Conservation (phyloP, 441 rosid species). For the Rhodomyrtus psidioides region DNA sequence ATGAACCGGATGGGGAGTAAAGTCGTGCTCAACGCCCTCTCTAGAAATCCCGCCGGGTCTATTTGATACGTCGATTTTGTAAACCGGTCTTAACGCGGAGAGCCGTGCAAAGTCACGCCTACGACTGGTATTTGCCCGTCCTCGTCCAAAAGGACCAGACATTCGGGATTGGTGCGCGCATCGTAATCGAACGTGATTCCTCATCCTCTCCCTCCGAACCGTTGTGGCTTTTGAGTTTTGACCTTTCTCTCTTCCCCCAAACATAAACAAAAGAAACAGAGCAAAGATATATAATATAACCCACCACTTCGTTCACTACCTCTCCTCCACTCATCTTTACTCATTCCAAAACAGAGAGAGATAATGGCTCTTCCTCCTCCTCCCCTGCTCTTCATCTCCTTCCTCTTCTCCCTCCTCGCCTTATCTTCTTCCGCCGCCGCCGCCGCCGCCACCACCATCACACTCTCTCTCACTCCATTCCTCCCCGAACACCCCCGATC, state of each 20-base stretch:
- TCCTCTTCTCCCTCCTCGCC: conserved; percentile 1
- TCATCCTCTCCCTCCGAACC: background rate
- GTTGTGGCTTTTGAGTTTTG: background rate
- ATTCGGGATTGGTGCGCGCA: background rate
- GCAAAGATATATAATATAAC: no score
- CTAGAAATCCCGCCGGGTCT: background rate
- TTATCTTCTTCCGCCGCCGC: conserved; percentile 4
- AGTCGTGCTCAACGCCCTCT: background rate
- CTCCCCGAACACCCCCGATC: conserved; percentile 5
- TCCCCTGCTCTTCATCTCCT: background rate
- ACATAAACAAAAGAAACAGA: background rate
- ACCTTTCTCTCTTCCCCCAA: background rate
- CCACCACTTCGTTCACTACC: background rate
- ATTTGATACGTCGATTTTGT: background rate
- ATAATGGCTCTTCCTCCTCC: background rate
- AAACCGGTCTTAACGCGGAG: background rate
- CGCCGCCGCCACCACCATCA: conserved; percentile 23
- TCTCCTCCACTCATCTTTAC: background rate
- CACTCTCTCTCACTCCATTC: conserved; percentile 31
- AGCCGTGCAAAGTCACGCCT: background rate
- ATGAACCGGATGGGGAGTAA: background rate
- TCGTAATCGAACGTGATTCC: background rate
- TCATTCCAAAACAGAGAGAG: background rate
- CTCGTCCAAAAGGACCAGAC: background rate
- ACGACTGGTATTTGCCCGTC: background rate